These are phyloP conservation scores for Pleurotus ostreatus DNA, from an alignment of 768 basidiomycete genomes.

Conservation along the genomic window DNA sequence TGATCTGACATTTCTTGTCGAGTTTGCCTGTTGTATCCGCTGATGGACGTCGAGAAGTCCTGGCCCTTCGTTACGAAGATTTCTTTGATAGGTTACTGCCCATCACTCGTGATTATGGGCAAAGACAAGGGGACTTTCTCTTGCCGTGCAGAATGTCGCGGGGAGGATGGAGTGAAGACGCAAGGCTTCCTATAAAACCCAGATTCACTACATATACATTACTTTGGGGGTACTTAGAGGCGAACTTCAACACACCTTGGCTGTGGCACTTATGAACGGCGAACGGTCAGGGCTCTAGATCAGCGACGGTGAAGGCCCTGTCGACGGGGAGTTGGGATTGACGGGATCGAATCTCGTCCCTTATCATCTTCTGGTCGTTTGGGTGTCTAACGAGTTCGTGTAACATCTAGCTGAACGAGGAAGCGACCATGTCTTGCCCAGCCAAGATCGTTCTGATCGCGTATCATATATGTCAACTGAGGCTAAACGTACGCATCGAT, in stretches of 20 bases:
- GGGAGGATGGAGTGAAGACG: conserved; percentile 28
- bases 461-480: neutral
- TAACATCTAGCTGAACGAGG: conserved; percentile 38
- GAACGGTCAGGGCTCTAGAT: neutral
- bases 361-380: conserved; percentile 39
- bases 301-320: neutral
- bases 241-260: neutral
- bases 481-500: neutral
- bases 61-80: conserved; percentile 31
- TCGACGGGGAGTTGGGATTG: neutral
- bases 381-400: conserved; percentile 41
- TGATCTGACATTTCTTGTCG: no score
- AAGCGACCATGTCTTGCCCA: conserved; percentile 38
- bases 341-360: conserved; percentile 35
- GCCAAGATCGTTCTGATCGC: conserved; percentile 10
- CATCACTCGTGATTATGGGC: conserved; percentile 29
- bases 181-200: conserved; percentile 20
- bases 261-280: conserved; percentile 1
- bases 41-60: conserved; percentile 28
- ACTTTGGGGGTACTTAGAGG: neutral
- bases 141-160: conserved; percentile 14
- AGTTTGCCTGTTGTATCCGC: conserved; percentile 26
- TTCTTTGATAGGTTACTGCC: conserved; percentile 23
- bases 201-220: neutral
- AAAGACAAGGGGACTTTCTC: conserved; percentile 32